Evolutionary conservation across 2,329 filamentous ascomycete genomes (phyloP), one percentile per base, ranked within the genome.

Genomic region (Pseudonectria buxi): DNA sequence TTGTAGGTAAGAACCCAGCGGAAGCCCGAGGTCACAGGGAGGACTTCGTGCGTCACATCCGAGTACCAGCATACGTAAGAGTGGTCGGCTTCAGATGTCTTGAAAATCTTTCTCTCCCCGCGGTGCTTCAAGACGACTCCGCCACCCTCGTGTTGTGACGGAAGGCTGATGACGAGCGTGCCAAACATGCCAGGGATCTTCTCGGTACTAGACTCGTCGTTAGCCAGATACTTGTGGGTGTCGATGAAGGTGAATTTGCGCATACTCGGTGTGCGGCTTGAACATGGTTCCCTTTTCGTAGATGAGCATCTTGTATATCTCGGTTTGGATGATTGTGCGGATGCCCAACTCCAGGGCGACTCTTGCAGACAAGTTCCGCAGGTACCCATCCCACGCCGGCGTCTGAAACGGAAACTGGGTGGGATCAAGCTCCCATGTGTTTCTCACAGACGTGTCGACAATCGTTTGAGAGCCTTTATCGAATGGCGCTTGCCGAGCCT

Each of bases 1-100:
- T 76, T 75, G 53, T 74, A 78, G 0, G 65, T 71, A 10, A 78
- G 43, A 9, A 72, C 69, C 36, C 68, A 61, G 3, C 70, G 67
- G 45, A 68, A 64, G 3, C 73, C 72, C 0, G 61, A 63, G 0
- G 43, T 59, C 3, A 76, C 59, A 2, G 64, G 62, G 12, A 63
- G 54, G n/a, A 74, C 58, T 47, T 76, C 64, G 43, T 76, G 69
- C 2, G 56, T 58, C 1, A 76, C 69, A 36, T 76, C 70, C 0
- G 69, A 66, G 47, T 72, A 76, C 74, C 62, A 65, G 24, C 39
- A 55, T 6, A 48, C 41, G 16, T 44, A 47, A 0, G 54, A 54
- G 35, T 54, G 41, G 0, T 36, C 12, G 5, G 14, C 24, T 4
- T 43, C 25, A 0, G 53, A 57, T 0, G 63, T 62, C 9, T 50